Conservation (phyloP, 1,284 basidiomycete genomes). For the Cutaneotrichosporon sp. region DNA sequence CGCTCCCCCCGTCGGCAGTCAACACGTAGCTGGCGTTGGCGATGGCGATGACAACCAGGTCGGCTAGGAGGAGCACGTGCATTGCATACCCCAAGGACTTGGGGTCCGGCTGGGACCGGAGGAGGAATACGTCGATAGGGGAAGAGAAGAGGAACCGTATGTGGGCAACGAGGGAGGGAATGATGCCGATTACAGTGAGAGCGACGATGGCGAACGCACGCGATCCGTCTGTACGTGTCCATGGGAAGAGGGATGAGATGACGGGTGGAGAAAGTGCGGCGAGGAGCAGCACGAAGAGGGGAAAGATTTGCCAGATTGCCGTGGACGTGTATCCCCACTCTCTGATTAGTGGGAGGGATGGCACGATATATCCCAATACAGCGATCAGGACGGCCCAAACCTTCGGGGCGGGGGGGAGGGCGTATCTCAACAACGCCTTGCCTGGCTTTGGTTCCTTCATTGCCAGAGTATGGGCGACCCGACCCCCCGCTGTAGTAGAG, state of each 20-base stretch:
- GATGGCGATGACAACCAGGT: background rate
- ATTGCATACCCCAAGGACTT: background rate
- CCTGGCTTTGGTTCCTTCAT: background rate
- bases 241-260: background rate
- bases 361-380: background rate
- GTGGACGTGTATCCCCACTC: background rate
- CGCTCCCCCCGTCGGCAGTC: background rate
- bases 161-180: background rate
- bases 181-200: background rate
- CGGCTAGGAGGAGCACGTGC: constrained; percentile 1
- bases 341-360: background rate
- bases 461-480: background rate
- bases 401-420: background rate
- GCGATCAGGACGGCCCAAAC: background rate
- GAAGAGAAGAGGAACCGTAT: background rate
- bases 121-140: background rate
- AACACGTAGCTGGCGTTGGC: background rate
- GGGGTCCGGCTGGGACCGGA: background rate
- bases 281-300: constrained; percentile 1
- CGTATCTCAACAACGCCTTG: background rate
- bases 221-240: background rate
- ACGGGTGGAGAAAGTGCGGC: background rate
- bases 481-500: background rate
- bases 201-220: constrained; percentile 4
- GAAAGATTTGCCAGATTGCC: background rate